Conservation (phyloP, 225 moss, liverwort and hornwort genomes). For the Pseudoscleropodium purum region DNA sequence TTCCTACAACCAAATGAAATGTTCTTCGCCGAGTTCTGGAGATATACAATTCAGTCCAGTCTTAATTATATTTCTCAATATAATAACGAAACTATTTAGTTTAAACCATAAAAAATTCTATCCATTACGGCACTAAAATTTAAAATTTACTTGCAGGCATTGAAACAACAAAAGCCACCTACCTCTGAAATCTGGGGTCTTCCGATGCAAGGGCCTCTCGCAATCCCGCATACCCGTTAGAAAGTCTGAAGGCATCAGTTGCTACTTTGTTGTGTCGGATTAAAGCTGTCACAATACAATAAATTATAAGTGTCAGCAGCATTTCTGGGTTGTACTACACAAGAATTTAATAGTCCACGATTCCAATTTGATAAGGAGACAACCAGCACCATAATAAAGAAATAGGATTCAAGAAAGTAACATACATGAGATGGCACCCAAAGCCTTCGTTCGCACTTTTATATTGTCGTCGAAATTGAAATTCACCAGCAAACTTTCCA, state of each 20-base stretch:
- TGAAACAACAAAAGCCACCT: background rate
- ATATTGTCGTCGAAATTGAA: conserved; percentile 63
- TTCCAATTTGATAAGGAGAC: background rate
- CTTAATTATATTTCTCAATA: background rate
- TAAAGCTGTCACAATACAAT: conserved; percentile 43
- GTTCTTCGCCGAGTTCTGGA: background rate
- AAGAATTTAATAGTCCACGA: background rate
- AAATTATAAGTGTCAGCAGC: background rate
- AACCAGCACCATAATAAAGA: background rate
- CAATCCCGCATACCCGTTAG: conserved; percentile 79
- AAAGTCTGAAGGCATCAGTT: conserved; percentile 71
- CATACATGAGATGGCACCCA: conserved; percentile 95
- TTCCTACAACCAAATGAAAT: background rate
- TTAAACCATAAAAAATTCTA: background rate
- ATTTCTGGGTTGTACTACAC: background rate
- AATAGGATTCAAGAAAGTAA: background rate
- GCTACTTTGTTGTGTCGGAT: conserved; percentile 82
- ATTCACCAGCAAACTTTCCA: conserved; percentile 61
- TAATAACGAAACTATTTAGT: background rate
- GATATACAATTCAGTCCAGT: too few species aligned
- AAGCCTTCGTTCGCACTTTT: conserved; percentile 75
- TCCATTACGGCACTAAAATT: background rate
- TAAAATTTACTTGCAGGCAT: background rate
- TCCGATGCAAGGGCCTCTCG: conserved; percentile 73
- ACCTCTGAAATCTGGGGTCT: conserved; percentile 72